Base-by-base conservation (phyloP, 768 basidiomycete species). In the Russula ochroleuca region DNA sequence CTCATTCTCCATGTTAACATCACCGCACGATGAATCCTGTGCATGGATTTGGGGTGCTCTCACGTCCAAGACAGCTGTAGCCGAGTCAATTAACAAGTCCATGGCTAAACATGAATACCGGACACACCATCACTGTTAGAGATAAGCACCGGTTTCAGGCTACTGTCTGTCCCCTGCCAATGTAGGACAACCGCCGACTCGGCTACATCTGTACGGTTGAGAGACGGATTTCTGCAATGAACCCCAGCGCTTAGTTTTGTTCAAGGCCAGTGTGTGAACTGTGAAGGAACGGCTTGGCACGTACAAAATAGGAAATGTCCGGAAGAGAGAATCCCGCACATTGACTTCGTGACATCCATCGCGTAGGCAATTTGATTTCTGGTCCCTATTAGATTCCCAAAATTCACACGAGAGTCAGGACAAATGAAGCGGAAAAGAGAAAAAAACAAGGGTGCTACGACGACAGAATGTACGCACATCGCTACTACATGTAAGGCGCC, bases 111-210 rank as follows among this genome's bases (percentile, higher is more conserved):
- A 28, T 2, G 2, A 50, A 5, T 17, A 40, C 6, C 1, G 23
- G 47, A 56, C 63, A 51, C 5, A 61, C 64, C 54, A 25, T 51
- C 38, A 41, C 28, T 50, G 35, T 61, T 65, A 1, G 54, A 45
- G 21, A 65, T 31, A 40, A 61, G 45, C 40, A 61, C 54, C 9
- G 64, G 64, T 10, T 57, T 45, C 11, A 51, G 31, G 33, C 5
- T 17, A 19, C 8, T 41, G 23, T 61, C 40, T 5, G 49, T 45
- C 31, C 64, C 64, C 41, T 50, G 59, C 64, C 59, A 65, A 15
- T 50, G 54, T 10, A 57, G 31, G 33, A 65, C 48, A 21, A 65
- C 10, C 19, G 64, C 64, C 5, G 59, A 61, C 25, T 51, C 8
- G 9, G 40, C 47, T 2, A 61, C 40, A 10, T 56, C 3, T 5